Evolutionary conservation across 2,329 filamentous ascomycete genomes (phyloP).

Genomic region (Tetracladium maxilliforme): DNA sequence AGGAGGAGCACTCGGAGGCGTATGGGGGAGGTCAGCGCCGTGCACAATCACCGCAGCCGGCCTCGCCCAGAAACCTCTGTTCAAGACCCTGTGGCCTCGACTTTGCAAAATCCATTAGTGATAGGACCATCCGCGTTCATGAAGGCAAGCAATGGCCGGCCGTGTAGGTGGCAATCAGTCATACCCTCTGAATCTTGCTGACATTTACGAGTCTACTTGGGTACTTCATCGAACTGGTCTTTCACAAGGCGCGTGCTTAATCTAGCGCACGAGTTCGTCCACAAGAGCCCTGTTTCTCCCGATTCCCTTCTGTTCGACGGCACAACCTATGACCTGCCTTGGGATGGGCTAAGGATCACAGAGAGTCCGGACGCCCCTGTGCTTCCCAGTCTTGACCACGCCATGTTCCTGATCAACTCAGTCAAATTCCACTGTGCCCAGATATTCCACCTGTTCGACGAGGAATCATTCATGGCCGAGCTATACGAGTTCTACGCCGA

Average conservation of each 20-base stretch:
- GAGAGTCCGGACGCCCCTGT: conserved; percentile 16
- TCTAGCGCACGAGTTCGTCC: conserved; percentile 29
- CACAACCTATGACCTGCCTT: conserved; percentile 32
- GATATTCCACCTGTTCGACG: conserved; percentile 37
- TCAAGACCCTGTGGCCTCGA: too few species aligned
- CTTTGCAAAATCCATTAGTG: conserved; percentile 25
- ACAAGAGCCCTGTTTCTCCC: conserved; percentile 24
- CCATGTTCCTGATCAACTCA: conserved; percentile 35
- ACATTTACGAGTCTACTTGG: conserved; percentile 27
- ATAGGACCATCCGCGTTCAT: conserved; percentile 24
- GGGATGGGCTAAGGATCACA: conserved; percentile 24
- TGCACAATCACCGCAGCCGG: too few species aligned
- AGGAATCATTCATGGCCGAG: conserved; percentile 29
- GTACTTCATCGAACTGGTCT: conserved; percentile 40
- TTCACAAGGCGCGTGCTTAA: conserved; percentile 33
- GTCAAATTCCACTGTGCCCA: conserved; percentile 41
- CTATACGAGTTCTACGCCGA: conserved; percentile 24
- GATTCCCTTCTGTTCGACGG: conserved; percentile 33
- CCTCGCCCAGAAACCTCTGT: too few species aligned
- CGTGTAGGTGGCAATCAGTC: conserved; percentile 17
- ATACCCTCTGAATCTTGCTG: conserved; percentile 1
- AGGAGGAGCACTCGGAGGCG: too few species aligned
- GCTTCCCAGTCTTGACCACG: conserved; percentile 34
- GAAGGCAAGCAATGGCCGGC: conserved; percentile 21
- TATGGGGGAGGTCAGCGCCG: too few species aligned